Percentiles rank a stretch among this genome's conserved stretches.
Conservation (phyloP, 495 filamentous ascomycete species). For the Neurospora intermedia region DNA sequence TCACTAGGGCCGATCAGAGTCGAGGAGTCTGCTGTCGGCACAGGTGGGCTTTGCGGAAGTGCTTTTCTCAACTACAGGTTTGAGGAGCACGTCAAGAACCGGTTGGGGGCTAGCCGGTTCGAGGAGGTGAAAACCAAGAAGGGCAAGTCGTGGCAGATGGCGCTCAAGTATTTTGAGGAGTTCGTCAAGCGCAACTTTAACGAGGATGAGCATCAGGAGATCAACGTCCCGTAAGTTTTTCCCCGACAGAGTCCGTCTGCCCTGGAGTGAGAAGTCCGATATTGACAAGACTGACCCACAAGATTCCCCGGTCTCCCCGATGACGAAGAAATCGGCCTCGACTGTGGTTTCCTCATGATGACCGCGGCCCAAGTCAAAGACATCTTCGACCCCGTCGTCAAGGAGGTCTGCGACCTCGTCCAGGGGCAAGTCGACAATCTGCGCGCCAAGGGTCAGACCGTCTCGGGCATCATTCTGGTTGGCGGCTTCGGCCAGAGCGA, state of each 20-base stretch:
- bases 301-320: slow-evolving; percentile 62
- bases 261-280: background rate
- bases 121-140: slow-evolving; percentile 51
- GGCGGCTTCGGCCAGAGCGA: slow-evolving; percentile 61
- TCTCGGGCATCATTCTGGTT: slow-evolving; percentile 58
- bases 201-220: slow-evolving; percentile 57
- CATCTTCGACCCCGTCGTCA: slow-evolving; percentile 57
- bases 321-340: slow-evolving; percentile 48
- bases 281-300: slow-evolving; percentile 5
- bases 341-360: slow-evolving; percentile 56
- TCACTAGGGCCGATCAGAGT: slow-evolving; percentile 47
- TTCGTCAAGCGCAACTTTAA: slow-evolving; percentile 67
- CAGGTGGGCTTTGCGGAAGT: slow-evolving; percentile 55
- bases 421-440: slow-evolving; percentile 51
- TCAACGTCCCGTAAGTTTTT: slow-evolving; percentile 50
- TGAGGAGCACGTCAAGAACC: slow-evolving; percentile 52
- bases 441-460: slow-evolving; percentile 48
- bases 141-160: slow-evolving; percentile 63
- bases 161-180: slow-evolving; percentile 53
- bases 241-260: too few species aligned
- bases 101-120: slow-evolving; percentile 45
- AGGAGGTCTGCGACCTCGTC: slow-evolving; percentile 50
- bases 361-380: slow-evolving; percentile 47
- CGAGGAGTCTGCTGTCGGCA: slow-evolving; percentile 55
- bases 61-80: slow-evolving; percentile 62